A percentile compares a stretch with the other conserved stretches of the same genome.
These are phyloP conservation scores for Xylariaceae sp. DNA, from an alignment of 2,329 filamentous ascomycete species.

Conservation along the genomic window DNA sequence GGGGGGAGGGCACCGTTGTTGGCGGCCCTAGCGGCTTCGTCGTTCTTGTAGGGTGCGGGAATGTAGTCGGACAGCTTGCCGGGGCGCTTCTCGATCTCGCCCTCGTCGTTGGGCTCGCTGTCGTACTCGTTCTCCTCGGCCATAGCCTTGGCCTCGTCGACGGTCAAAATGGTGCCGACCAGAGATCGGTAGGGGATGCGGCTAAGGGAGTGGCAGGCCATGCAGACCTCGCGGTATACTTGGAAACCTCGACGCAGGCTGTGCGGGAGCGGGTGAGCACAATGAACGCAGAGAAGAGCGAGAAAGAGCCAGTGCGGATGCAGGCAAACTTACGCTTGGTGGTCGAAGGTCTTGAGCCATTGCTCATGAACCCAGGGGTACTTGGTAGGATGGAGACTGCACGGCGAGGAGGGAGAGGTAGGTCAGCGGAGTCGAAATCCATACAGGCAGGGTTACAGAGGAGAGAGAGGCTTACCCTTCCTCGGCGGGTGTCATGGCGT, in stretches of 20 bases:
- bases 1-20: constrained; percentile 98
- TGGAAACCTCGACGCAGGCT: constrained; percentile 98
- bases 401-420: too few relatives aligned
- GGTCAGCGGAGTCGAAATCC: neutral
- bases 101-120: constrained; percentile 94
- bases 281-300: neutral
- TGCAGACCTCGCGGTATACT: constrained; percentile 98
- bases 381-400: constrained; percentile 80
- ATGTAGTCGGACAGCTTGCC: constrained; percentile 99
- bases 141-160: constrained; percentile 95
- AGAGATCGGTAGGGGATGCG: constrained; percentile 91
- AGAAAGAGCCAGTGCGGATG: too few relatives aligned
- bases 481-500: constrained; percentile 89
- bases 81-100: constrained; percentile 95
- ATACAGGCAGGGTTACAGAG: neutral
- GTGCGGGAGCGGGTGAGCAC: constrained; percentile 10
- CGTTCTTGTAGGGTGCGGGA: constrained; percentile 94
- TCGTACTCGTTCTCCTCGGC: constrained; percentile 99
- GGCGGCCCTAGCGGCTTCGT: constrained; percentile 94
- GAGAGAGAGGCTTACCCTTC: constrained; percentile 77
- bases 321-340: constrained; percentile 73
- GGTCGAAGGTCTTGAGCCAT: constrained; percentile 93
- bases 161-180: constrained; percentile 88
- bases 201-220: constrained; percentile 92
- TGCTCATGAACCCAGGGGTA: constrained; percentile 96